Evolutionary conservation across 495 filamentous ascomycete species (phyloP), one percentile per base, ranked within the genome.

Genomic region (Hypoxylon subgilvum): DNA sequence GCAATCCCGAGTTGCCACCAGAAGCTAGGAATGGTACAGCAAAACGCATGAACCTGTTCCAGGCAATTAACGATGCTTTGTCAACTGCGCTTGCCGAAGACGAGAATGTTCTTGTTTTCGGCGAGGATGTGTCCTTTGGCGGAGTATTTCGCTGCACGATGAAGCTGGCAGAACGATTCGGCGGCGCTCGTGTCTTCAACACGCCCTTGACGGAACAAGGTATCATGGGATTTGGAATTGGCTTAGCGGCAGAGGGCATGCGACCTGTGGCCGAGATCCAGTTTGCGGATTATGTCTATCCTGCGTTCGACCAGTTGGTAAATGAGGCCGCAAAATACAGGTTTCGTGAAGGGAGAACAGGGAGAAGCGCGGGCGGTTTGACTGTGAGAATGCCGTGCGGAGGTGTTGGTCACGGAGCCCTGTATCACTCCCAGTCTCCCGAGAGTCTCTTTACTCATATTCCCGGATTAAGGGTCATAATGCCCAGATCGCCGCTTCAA

Each of bases 271-370:
- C 95, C 1, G 94, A 98, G 75, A 94, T 98, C 45, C 94, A 98
- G 73, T 98, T 98, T 67, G 95, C 94, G 28, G 94, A 98, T 73
- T 98, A 98, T 71, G 86, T 98, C 34, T 97, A 87, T 72, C 94
- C 94, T 2, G 92, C 94, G 1, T 97, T 97, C 61, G 94, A 98
- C 68, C 94, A 98, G 81, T 80, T 98, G 31, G 92, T 97, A 57
- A 97, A 97, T 68, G 94, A 98, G 73, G 92, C 92, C 2, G 91
- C 91, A 42, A 98, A 97, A 76, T 89, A 90, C 58, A 77, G 94
- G 47, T 98, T 93, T 73, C 81, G 93, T 43, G 89, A 93, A 69
- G 93, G 92, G 0, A 73, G 69, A 2, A 88, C 86, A 8, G 86
- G 82, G 1, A 80, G 82, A 6, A 82, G 87, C 69, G 80, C 76